Conservation (phyloP, 441 rosid species). For the Sinapis alba region DNA sequence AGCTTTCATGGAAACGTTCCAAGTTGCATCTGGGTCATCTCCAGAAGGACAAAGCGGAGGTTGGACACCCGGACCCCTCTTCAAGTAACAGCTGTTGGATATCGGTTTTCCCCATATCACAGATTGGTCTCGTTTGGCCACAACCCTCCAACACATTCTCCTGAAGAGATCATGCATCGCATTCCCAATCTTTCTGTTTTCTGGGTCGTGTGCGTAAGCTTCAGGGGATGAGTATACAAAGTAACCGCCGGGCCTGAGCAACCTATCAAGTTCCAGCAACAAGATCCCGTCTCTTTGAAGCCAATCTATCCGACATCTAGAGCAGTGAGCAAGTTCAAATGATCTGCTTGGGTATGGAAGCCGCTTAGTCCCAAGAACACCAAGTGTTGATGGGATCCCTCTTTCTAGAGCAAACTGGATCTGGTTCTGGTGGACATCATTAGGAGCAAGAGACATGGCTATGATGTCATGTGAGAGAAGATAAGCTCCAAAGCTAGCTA, state of each 20-base stretch:
- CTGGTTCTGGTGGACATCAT: slow-evolving; percentile 96
- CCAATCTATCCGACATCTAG: slow-evolving; percentile 97
- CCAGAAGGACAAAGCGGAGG: slow-evolving; percentile 80
- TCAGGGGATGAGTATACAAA: slow-evolving; percentile 97
- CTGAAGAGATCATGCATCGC: slow-evolving; percentile 79
- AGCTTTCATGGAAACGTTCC: slow-evolving; percentile 91
- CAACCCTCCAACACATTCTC: slow-evolving; percentile 97
- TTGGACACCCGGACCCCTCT: slow-evolving; percentile 61
- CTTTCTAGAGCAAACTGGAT: slow-evolving; percentile 95
- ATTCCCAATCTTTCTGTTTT: slow-evolving; percentile 76
- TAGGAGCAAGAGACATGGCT: slow-evolving; percentile 96
- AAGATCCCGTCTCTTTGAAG: slow-evolving; percentile 95
- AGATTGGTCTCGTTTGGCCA: slow-evolving; percentile 75
- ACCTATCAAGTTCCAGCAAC: slow-evolving; percentile 84
- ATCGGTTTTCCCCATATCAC: slow-evolving; percentile 89
- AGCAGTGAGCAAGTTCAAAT: slow-evolving; percentile 95
- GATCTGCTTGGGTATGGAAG: slow-evolving; percentile 97
- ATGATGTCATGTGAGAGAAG: slow-evolving; percentile 80
- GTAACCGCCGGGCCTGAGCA: slow-evolving; percentile 94
- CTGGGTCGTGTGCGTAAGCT: slow-evolving; percentile 89
- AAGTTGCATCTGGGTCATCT: slow-evolving; percentile 81
- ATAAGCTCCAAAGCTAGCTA: slow-evolving; percentile 96
- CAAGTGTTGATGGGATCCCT: slow-evolving; percentile 93
- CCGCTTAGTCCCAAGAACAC: slow-evolving; percentile 94
- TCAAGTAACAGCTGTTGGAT: slow-evolving; percentile 81